Conservation (phyloP, 371 early-diverging fungal species). For the Nosema bombycis region DNA sequence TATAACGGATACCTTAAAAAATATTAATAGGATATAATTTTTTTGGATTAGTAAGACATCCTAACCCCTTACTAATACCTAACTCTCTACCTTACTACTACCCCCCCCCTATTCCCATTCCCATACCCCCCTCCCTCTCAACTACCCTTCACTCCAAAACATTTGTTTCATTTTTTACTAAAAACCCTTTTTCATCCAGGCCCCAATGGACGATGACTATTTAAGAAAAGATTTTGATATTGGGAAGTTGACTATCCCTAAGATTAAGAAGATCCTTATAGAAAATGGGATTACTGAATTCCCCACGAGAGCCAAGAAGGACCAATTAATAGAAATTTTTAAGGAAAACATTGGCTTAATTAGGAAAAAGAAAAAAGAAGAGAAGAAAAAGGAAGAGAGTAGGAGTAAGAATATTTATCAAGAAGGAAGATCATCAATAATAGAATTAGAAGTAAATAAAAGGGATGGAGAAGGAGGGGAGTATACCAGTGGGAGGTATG, state of each 20-base stretch:
- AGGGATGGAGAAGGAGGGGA: neutral
- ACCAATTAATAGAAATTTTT: slow-evolving; percentile 40
- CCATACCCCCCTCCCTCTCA: no score
- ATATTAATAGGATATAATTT: no score
- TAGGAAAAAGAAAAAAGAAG: slow-evolving; percentile 36
- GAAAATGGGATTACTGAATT: slow-evolving; percentile 51
- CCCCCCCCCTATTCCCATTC: no score
- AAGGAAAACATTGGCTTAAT: slow-evolving; percentile 49
- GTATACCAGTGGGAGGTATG: neutral
- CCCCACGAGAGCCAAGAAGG: slow-evolving; percentile 41
- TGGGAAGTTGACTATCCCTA: slow-evolving; percentile 52
- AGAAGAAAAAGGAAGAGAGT: slow-evolving; percentile 28
- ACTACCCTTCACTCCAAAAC: no score
- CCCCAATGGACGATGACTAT: slow-evolving; percentile 36
- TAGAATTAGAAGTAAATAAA: slow-evolving; percentile 5
- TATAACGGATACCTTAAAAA: no score
- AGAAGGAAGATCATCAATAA: neutral
- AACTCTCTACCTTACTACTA: no score
- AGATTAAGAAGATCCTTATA: slow-evolving; percentile 57
- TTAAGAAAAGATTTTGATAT: slow-evolving; percentile 56
- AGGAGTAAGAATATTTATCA: slow-evolving; percentile 52
- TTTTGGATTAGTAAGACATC: no score
- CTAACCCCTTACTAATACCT: no score
- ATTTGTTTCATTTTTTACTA: no score
- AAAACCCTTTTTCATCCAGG: no score